phyloP scores from a whole-genome alignment of 2,329 filamentous ascomycete species.

The Arachnopeziza araneosa region DNA sequence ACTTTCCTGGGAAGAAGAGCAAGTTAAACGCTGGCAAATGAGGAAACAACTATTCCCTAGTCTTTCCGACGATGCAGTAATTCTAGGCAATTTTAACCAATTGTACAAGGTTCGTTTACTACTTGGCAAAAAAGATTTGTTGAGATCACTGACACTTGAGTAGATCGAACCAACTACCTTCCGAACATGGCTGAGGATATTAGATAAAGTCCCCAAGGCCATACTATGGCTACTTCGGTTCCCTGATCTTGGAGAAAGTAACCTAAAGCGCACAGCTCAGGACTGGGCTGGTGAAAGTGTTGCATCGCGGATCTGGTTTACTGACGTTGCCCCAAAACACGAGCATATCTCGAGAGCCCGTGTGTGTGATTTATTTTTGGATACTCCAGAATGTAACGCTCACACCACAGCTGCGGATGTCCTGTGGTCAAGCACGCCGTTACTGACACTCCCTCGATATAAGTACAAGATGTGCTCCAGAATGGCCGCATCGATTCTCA shows the following conservation, averaged over 20 bases:
- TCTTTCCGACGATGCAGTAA: constrained; percentile 76
- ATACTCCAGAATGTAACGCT: constrained; percentile 96
- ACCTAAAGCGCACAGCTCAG: constrained; percentile 73
- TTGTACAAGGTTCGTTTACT: constrained; percentile 75
- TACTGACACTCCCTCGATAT: constrained; percentile 86
- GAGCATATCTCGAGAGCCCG: constrained; percentile 89
- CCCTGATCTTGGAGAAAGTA: constrained; percentile 83
- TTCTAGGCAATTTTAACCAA: constrained; percentile 97
- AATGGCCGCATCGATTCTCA: constrained; percentile 93
- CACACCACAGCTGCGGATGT: constrained; percentile 97
- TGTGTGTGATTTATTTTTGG: constrained; percentile 89
- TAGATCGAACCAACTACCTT: constrained; percentile 97
- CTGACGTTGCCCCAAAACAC: constrained; percentile 92
- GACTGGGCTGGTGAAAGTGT: constrained; percentile 82
- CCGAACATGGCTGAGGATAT: constrained; percentile 88
- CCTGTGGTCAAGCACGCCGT: constrained; percentile 89
- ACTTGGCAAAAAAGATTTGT: not conserved
- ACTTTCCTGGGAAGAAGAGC: constrained; percentile 79
- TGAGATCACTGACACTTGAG: constrained; percentile 1
- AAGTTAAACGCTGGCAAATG: constrained; percentile 81
- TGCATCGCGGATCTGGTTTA: constrained; percentile 84
- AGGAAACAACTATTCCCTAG: constrained; percentile 85
- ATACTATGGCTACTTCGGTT: constrained; percentile 96
- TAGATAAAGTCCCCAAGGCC: constrained; percentile 77
- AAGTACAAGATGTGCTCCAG: constrained; percentile 98